Base-by-base conservation (phyloP, 2,329 filamentous ascomycete species). In the Neocatenulostroma microsporum region DNA sequence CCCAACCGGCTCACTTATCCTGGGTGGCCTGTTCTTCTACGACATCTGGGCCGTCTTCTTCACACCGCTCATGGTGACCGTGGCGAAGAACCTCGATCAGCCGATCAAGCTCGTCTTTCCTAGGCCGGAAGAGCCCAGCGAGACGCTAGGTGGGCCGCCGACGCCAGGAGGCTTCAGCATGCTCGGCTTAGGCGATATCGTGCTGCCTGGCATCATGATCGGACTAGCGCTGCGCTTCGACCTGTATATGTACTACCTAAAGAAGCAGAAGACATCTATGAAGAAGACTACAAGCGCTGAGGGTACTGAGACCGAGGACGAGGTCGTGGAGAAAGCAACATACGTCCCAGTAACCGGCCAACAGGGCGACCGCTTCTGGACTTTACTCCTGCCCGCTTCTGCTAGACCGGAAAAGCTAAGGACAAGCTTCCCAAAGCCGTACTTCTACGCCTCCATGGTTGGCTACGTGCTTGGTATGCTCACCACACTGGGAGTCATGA, bases 1-100 rank as follows among this genome's bases (percentile, higher is more conserved):
- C 55, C 66, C 74, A 37, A 94, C 84, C 0, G 86, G 86, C 1
- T 82, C 81, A 5, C 61, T 88, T 28, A 78, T 96, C 8, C 69
- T 96, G 1, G 66, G 70, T 8, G 84, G 82, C 0, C 69, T 96
- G 1, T 96, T 96, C 66, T 77, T 94, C 54, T 98, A 98, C 55
- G 89, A 98, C 57, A 89, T 98, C 32, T 79, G 91, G 60, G 87
- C 89, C 70, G 84, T 91, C 5, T 91, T 91, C 56, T 91, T 82
- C 57, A 88, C 83, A 66, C 84, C 84, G 0, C 79, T 84, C 56
- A 91, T 91, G 84, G 70, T 88, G 5, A 84, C 82, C 0, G 84
- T 98, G 7, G 91, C 89, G 10, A 94, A 82, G 6, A 82, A 81
- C 26, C 69, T 98, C 18, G 89, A 98, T 48, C 84, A 89, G 0